Conservation (phyloP, 257 asterid genomes). For the Nicotiana tabacum region DNA sequence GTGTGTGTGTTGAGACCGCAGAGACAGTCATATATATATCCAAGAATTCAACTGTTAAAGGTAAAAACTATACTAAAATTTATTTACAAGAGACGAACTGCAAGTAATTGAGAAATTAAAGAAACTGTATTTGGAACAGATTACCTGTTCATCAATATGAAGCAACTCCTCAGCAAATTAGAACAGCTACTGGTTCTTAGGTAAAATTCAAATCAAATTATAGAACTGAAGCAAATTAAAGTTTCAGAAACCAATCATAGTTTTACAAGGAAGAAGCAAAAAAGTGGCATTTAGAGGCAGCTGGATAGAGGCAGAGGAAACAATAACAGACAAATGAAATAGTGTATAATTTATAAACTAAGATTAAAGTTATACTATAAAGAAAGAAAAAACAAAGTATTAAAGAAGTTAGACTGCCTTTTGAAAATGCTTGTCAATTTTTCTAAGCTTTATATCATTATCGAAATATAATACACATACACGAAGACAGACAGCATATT, state of each 20-base stretch:
- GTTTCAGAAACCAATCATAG: not conserved
- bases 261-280: not conserved
- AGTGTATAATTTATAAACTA: not conserved
- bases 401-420: constrained; percentile 1
- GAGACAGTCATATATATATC: not conserved
- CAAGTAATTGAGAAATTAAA: not conserved
- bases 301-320: not conserved
- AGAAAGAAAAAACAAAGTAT: not conserved
- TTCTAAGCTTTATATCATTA: not conserved
- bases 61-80: not conserved
- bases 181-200: not conserved
- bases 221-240: not conserved
- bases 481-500: not conserved
- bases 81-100: not conserved
- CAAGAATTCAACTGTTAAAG: constrained; percentile 8
- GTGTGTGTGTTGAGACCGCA: not conserved
- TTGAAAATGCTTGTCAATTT: constrained; percentile 8
- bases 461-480: not conserved
- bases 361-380: not conserved
- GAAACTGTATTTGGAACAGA: too few relatives aligned
- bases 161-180: not conserved
- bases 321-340: not conserved
- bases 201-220: not conserved
- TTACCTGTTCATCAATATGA: not conserved
- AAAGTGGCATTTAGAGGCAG: not conserved